Evolutionary conservation across 139 green algal species (phyloP).

Genomic region (Chlorella ohadii): DNA sequence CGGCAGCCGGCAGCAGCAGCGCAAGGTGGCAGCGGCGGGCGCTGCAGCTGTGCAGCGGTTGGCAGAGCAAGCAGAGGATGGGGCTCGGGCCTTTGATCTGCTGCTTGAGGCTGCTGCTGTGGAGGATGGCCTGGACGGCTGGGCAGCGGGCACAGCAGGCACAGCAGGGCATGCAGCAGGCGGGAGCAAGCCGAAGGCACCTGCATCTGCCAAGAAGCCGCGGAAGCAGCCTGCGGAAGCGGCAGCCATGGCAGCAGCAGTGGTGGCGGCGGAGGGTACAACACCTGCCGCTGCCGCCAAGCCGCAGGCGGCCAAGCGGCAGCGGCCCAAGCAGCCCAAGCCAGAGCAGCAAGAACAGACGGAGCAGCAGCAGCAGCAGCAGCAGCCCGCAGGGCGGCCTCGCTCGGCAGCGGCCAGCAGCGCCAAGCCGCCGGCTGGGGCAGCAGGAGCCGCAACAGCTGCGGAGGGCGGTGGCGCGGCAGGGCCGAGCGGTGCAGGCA

Average conservation of each 20-base stretch:
- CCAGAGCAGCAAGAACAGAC: neutral
- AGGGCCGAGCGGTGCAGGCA: too few species aligned
- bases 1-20: neutral
- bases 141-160: neutral
- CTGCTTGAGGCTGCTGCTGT: conserved; percentile 2
- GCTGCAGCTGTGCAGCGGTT: too few species aligned
- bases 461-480: too few species aligned
- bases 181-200: neutral
- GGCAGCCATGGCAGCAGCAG: neutral
- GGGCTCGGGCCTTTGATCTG: neutral
- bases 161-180: neutral
- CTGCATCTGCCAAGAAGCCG: neutral
- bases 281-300: neutral
- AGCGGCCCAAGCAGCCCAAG: neutral
- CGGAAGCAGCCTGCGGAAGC: neutral
- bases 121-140: neutral
- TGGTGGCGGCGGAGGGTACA: too few species aligned
- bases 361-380: neutral
- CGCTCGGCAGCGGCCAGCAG: too few species aligned
- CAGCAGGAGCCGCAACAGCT: too few species aligned
- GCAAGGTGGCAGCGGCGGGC: neutral
- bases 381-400: neutral
- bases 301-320: neutral
- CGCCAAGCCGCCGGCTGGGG: too few species aligned
- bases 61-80: neutral